Conservation (phyloP, 441 rosid genomes). For the Codiaeum variegatum region DNA sequence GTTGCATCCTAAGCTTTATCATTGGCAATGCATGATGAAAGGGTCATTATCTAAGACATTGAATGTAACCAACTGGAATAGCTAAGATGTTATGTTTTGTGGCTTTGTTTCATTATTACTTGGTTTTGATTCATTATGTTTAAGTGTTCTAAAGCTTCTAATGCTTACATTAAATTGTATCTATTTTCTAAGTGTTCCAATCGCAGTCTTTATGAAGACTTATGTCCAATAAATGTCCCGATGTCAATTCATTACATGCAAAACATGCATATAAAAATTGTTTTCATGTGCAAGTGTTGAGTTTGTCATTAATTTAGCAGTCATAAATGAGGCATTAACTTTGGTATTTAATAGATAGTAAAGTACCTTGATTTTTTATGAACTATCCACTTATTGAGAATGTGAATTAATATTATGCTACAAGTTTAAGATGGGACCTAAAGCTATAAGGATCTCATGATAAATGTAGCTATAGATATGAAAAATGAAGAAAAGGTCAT, state of each 20-base stretch:
- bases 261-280: not conserved
- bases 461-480: no score
- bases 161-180: not conserved
- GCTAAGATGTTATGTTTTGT: not conserved
- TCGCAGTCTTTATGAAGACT: not conserved
- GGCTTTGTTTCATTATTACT: not conserved
- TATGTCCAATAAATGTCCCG: not conserved
- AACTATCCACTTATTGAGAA: not conserved
- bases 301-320: not conserved
- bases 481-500: no score
- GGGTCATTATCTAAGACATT: no score
- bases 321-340: not conserved
- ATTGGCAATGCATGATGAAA: no score
- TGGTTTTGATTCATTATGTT: not conserved
- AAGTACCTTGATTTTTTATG: not conserved
- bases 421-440: not conserved
- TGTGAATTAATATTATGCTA: not conserved
- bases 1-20: no score
- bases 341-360: not conserved
- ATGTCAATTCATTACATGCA: not conserved
- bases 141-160: not conserved
- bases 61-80: not conserved
- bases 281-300: not conserved
- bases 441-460: no score
- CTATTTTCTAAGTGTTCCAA: not conserved